Percentiles rank a stretch among this genome's conserved stretches.
Conservation (phyloP, 257 asterid genomes). For the Solanum bulbocastanum region DNA sequence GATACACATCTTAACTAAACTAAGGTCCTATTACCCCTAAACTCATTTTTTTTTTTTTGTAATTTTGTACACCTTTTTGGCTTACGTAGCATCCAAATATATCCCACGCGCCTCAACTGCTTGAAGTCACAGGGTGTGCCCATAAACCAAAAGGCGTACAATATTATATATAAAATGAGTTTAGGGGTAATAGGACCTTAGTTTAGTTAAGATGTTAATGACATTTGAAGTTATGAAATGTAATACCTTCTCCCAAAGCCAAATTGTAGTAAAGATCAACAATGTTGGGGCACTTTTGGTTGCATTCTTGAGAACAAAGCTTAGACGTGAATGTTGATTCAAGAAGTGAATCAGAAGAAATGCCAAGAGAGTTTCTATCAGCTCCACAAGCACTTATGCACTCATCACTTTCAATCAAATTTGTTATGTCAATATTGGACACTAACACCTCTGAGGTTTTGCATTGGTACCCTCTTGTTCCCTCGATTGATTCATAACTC, state of each 20-base stretch:
- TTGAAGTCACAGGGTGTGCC: too few relatives aligned
- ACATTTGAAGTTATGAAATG: not conserved
- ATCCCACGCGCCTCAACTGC: too few relatives aligned
- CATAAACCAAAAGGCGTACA: too few relatives aligned
- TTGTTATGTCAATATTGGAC: not conserved
- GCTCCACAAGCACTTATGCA: slow-evolving; percentile 21
- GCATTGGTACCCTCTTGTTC: slow-evolving; percentile 2
- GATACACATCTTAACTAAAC: too few relatives aligned
- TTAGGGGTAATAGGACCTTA: too few relatives aligned
- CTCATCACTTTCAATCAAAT: slow-evolving; percentile 10
- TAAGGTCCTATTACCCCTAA: too few relatives aligned
- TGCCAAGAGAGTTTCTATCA: slow-evolving; percentile 15
- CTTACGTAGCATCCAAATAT: too few relatives aligned
- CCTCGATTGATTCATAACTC: slow-evolving; percentile 5
- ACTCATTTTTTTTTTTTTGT: too few relatives aligned
- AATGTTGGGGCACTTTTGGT: slow-evolving; percentile 23
- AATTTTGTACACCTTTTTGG: too few relatives aligned
- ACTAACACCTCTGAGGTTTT: slow-evolving; percentile 15
- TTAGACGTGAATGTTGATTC: slow-evolving; percentile 3
- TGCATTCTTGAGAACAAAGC: slow-evolving; percentile 19
- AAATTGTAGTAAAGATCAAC: slow-evolving; percentile 25
- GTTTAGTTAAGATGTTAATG: not conserved
- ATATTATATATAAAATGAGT: too few relatives aligned
- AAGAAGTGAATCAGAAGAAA: slow-evolving; percentile 18
- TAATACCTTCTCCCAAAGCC: slow-evolving; percentile 25